Conservation (phyloP, 192 early-diverging fungal species). For the Coemansia sp. region DNA sequence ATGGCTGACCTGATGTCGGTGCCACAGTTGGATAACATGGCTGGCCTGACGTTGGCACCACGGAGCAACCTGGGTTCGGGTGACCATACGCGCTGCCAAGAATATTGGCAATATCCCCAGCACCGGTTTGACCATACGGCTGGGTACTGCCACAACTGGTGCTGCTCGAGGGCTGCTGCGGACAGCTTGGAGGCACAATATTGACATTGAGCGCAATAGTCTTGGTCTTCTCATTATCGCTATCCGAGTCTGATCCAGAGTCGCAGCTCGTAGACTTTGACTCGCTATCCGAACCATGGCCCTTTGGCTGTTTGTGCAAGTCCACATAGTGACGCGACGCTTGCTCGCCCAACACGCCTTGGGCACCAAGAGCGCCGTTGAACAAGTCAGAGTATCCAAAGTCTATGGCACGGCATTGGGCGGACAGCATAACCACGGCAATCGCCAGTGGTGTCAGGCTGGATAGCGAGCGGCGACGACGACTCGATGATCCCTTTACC, state of each 20-base stretch:
- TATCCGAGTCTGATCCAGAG: constrained; percentile 2
- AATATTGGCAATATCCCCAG: background rate
- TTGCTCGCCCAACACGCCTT: background rate
- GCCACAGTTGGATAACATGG: background rate
- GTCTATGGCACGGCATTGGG: constrained; percentile 1
- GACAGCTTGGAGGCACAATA: background rate
- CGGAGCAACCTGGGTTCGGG: too few species aligned
- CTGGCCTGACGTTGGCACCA: background rate
- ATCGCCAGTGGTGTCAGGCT: constrained; percentile 2
- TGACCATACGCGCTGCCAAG: background rate
- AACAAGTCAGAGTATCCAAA: background rate
- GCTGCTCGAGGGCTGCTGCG: background rate
- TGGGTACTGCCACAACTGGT: too few species aligned
- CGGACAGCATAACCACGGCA: background rate
- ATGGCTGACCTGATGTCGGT: background rate
- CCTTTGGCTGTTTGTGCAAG: constrained; percentile 7
- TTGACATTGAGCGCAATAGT: background rate
- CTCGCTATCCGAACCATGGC: background rate
- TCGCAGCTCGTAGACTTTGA: background rate
- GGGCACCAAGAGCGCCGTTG: background rate
- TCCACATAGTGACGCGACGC: constrained; percentile 8
- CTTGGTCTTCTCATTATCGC: background rate
- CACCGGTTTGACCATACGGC: background rate
- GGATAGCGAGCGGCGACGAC: background rate
- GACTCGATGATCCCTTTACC: background rate